Evolutionary conservation across 106 monocot species (phyloP), one percentile per base, ranked within the genome.

Genomic region (Triglochin maritima): DNA sequence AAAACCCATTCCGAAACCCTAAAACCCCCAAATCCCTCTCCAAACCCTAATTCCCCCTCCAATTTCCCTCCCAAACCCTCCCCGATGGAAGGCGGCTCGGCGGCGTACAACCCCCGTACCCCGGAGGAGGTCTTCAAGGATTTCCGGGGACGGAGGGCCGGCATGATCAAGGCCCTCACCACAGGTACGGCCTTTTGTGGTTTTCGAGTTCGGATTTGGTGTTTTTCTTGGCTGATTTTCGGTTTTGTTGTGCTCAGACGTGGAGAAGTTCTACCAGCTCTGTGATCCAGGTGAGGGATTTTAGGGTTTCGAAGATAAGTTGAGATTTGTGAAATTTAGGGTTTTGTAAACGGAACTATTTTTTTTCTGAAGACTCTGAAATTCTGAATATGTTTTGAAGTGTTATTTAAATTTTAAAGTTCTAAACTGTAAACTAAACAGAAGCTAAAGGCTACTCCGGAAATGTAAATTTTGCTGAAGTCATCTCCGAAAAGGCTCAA

Each of bases 201-300:
- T 47, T 0, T 15, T 44, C 12, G 29, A 12, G 17, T 17, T 53
- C 54, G 54, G 56, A 9, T 56, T 56, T 50, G 14, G 15, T 12
- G 14, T 9, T 3, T 41, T 14, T 3, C 13, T n/a, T 63, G 29
- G 44, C 12, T 49, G 46, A 42, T 50, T 79, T 62, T 12, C 46
- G 66, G 14, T 13, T 53, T 9, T 60, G 57, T 68, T 15, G 9
- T 41, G 61, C 78, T 53, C 76, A 85, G 85, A 85, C 54, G 76
- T 85, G 50, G 76, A 81, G 50, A 78, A 79, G 57, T 85, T 85
- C 17, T 85, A 81, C 78, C 75, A 85, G 66, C 81, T 76, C 46
- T 85, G 85, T 47, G 85, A 85, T 62, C 85, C 85, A 49, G 83
- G 80, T 84, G 63, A 85, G 78, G 12, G 29, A 29, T 60, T 51